Evolutionary conservation across 306 rosid species (phyloP), one percentile per base, ranked within the genome.

Genomic region (Trichosanthes cucumerina): DNA sequence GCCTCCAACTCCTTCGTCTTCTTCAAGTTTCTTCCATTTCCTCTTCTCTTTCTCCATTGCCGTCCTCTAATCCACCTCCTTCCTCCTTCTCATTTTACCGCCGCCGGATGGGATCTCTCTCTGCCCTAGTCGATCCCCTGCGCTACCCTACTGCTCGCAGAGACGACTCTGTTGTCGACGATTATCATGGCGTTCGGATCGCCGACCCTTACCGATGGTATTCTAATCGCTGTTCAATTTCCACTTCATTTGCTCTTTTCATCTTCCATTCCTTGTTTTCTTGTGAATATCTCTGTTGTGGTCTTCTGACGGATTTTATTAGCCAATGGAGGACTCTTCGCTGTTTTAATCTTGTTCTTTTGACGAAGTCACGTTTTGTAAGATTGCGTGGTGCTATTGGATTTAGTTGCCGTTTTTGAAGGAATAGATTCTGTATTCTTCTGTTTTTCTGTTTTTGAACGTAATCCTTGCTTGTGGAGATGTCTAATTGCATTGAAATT

Each of bases 131-230:
- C 34, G 46, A 83, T 6, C 76, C 86, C 4, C 46, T 89, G 65
- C 86, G 56, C 9, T 95, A 95, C 81, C 96, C 97, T 60, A 36
- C 52, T 62, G 86, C 89, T 84, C 90, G 84, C 46, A 85, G 98
- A 78, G 97, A 94, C 63, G 80, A 85, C 50, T 86, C 97, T 50
- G 83, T 94, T 76, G 44, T 90, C 78, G 97, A 92, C 7, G 79
- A 89, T 83, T 94, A 80, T 65, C 93, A 92, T 60, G 98, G 96
- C 62, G 83, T 89, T 80, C 79, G 77, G 59, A 53, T 94, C 57
- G 71, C 85, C 3, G 98, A 94, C 39, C 98, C 98, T 60, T 90
- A 89, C 31, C 83, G 97, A 71, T 94, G 97, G 98, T 91, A 89
- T 28, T 28, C 33, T 28, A 28, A 65, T 3, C 49, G 3, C 33